phyloP scores from a whole-genome alignment of 2,329 filamentous ascomycete genomes.

The Plenodomus biglobosus region DNA sequence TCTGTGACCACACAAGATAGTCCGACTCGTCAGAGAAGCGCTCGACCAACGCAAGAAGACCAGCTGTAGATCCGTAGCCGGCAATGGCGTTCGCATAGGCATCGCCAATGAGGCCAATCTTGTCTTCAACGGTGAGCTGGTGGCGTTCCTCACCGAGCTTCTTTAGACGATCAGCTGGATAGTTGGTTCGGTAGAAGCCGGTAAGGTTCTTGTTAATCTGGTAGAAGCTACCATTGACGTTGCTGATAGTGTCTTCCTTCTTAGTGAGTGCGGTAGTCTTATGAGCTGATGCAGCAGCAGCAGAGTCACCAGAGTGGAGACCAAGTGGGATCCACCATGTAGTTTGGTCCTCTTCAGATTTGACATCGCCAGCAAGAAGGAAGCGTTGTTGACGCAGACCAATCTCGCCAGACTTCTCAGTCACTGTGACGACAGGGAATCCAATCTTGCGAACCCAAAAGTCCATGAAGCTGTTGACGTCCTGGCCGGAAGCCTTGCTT shows the following conservation, averaged over 20 bases:
- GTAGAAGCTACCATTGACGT: conserved; percentile 80
- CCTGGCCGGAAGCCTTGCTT: conserved; percentile 81
- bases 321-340: conserved; percentile 95
- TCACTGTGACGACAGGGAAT: conserved; percentile 84
- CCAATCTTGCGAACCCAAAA: conserved; percentile 96
- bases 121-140: conserved; percentile 79
- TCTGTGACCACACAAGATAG: conserved; percentile 86
- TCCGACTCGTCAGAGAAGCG: conserved; percentile 81
- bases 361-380: conserved; percentile 86
- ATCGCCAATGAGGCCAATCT: conserved; percentile 89
- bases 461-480: conserved; percentile 86
- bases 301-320: conserved; percentile 69
- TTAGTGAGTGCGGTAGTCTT: conserved; percentile 68
- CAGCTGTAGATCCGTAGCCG: conserved; percentile 78
- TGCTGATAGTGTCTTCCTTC: conserved; percentile 75
- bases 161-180: conserved; percentile 78
- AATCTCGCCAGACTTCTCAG: conserved; percentile 81
- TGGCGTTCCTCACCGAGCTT: conserved; percentile 78
- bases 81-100: conserved; percentile 86
- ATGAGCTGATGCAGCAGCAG: conserved; percentile 60
- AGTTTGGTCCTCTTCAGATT: conserved; percentile 86
- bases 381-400: conserved; percentile 84
- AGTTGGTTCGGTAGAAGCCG: conserved; percentile 91
- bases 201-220: conserved; percentile 89
- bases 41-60: conserved; percentile 79